A percentile compares a stretch with the other conserved stretches of the same genome.
Conservation (phyloP, 495 filamentous ascomycete genomes). For the Neurospora intermedia region DNA sequence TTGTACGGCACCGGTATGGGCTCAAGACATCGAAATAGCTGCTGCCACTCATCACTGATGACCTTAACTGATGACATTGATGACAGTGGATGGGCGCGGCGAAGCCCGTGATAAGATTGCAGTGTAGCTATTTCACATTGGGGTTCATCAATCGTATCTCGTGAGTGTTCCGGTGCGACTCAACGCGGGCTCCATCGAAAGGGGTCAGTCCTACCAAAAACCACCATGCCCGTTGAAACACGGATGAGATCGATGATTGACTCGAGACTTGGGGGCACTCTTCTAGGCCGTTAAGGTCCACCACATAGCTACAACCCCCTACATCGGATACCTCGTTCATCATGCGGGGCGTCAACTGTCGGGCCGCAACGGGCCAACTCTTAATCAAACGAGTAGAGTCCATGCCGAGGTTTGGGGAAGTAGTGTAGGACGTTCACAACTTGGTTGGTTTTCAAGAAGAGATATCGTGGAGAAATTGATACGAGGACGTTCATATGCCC, state of each 20-base stretch:
- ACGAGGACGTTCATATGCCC: neutral
- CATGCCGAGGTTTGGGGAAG: neutral
- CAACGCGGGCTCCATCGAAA: neutral
- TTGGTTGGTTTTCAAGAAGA: neutral
- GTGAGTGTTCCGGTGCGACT: neutral
- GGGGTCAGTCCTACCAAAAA: neutral
- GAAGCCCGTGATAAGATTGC: neutral
- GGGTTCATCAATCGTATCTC: neutral
- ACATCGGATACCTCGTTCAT: neutral
- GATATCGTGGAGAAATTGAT: neutral
- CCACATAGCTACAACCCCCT: neutral
- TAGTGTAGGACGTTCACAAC: neutral
- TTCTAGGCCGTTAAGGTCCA: neutral
- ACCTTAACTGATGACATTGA: neutral
- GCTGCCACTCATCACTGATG: neutral
- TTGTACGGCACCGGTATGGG: neutral
- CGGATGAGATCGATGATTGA: neutral
- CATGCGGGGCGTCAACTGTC: neutral
- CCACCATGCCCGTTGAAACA: neutral
- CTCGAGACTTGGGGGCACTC: neutral
- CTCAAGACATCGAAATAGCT: constrained; percentile 7
- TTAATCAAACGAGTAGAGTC: neutral
- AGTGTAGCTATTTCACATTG: neutral
- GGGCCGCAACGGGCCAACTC: neutral
- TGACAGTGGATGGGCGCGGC: neutral